These are phyloP conservation scores for Eudorina sp. DNA, from an alignment of 139 green algal species.

Conservation along the genomic window DNA sequence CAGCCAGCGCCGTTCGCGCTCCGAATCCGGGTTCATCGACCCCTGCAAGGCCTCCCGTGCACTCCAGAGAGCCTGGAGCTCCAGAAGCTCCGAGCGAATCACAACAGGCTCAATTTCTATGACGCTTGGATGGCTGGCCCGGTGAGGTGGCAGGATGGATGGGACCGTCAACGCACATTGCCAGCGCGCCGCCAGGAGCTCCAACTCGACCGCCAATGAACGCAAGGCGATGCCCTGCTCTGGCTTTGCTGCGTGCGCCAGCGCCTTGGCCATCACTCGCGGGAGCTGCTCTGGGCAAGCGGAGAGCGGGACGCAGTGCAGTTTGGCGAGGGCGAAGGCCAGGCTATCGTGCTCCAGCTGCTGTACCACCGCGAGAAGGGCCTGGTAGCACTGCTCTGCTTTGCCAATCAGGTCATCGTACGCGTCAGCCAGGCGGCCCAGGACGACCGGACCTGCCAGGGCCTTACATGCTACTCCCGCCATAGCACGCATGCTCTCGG, in stretches of 20 bases:
- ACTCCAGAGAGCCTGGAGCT: conserved; percentile 2
- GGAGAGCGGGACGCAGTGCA: neutral
- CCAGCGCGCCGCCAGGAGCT: neutral
- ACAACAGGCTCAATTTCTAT: neutral
- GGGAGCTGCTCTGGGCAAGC: neutral
- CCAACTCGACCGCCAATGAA: neutral
- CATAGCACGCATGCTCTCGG: neutral
- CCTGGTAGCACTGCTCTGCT: neutral
- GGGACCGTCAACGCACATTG: neutral
- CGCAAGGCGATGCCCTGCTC: neutral
- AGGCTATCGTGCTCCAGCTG: conserved; percentile 11
- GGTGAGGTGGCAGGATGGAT: neutral
- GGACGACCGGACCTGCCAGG: neutral
- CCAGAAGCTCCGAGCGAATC: neutral
- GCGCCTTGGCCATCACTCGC: neutral
- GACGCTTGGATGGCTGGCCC: neutral
- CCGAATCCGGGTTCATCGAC: no score
- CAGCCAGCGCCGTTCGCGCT: no score
- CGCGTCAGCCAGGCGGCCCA: neutral
- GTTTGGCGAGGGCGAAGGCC: conserved; percentile 5
- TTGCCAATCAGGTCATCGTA: neutral
- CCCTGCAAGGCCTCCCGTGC: neutral
- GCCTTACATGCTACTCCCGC: neutral
- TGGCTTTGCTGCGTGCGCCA: neutral
- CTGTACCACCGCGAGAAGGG: neutral